Evolutionary conservation across 345 rosid species (phyloP).

Genomic region (Odontarrhena argentea): DNA sequence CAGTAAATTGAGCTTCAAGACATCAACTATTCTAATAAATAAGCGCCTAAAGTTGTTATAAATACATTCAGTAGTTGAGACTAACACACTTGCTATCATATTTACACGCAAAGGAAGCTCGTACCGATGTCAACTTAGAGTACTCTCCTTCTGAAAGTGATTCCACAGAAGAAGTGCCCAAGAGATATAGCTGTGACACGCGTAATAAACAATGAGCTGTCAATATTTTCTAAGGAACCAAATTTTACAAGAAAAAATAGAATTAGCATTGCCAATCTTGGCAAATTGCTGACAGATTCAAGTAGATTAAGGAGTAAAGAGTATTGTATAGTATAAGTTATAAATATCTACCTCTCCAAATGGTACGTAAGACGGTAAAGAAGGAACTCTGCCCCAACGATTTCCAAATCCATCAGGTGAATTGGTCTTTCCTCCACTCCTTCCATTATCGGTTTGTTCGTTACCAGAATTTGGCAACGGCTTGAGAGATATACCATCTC

Average conservation of each 20-base stretch:
- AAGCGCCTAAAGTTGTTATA: not conserved
- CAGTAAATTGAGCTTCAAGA: not conserved
- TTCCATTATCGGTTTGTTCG: slow-evolving; percentile 44
- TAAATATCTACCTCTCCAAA: slow-evolving; percentile 76
- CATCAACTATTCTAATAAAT: not conserved
- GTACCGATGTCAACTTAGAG: slow-evolving; percentile 90
- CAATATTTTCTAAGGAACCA: not conserved
- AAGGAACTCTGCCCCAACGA: slow-evolving; percentile 73
- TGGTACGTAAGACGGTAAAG: slow-evolving; percentile 90
- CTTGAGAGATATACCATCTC: slow-evolving; percentile 89
- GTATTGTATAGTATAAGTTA: slow-evolving; percentile 5
- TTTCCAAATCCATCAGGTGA: slow-evolving; percentile 48
- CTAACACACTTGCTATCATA: not conserved
- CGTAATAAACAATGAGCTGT: slow-evolving; percentile 20
- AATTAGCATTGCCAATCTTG: slow-evolving; percentile 8
- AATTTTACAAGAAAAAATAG: slow-evolving; percentile 6
- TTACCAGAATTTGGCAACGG: slow-evolving; percentile 57
- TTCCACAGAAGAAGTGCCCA: slow-evolving; percentile 85
- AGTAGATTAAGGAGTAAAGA: slow-evolving; percentile 4
- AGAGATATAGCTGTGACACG: slow-evolving; percentile 69
- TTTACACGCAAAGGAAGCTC: slow-evolving; percentile 52
- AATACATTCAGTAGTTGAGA: slow-evolving; percentile 1
- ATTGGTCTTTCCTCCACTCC: slow-evolving; percentile 46
- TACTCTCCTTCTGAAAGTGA: slow-evolving; percentile 88
- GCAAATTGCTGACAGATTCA: slow-evolving; percentile 4